Evolutionary conservation across 2,329 filamentous ascomycete genomes (phyloP), one percentile per base, ranked within the genome.

Genomic region (Knoxdaviesia capensis): DNA sequence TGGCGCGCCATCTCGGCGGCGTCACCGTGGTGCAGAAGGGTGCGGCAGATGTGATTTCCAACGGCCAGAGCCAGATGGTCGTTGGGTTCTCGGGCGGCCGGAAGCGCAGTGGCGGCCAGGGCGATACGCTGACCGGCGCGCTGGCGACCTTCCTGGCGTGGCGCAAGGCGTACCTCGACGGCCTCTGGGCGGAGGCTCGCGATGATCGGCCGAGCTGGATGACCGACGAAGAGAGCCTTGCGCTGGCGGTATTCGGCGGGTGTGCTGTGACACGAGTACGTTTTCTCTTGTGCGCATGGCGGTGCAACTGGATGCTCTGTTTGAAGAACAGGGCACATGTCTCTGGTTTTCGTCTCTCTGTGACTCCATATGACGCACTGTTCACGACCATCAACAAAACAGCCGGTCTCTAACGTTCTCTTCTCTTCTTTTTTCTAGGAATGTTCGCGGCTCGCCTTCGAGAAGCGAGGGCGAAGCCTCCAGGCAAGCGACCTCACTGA

Each of bases 21-120:
- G 85, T 94, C 31, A 92, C 85, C 1, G 77, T 98, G 43, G 70
- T 96, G 38, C 83, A 94, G 57, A 98, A 98, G 64, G 90, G 90
- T 2, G 57, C 60, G 2, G 74, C 74, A 46, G 90, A 98, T 59
- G 75, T 80, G 48, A 83, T 98, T 46, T 85, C 79, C 3, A 82
- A 94, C 51, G 84, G 87, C 8, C 64, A 70, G 44, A 67, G 68
- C 42, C 93, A 82, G n/a, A 60, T 87, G 30, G 63, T 80, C 0
- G 81, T 79, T 30, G 86, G 94, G 50, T 61, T 87, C 3, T 62
- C 74, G 52, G 90, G 90, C 6, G 88, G 88, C 1, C 60, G 76
- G 57, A 98, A 98, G 71, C 69, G 90, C 48, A 88, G 83, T 44
- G 90, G 88, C 39, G 90, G 90, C 0, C 90, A 98, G 61, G 90